phyloP scores from a whole-genome alignment of 495 filamentous ascomycete species.

The Penicillium crystallinum region DNA sequence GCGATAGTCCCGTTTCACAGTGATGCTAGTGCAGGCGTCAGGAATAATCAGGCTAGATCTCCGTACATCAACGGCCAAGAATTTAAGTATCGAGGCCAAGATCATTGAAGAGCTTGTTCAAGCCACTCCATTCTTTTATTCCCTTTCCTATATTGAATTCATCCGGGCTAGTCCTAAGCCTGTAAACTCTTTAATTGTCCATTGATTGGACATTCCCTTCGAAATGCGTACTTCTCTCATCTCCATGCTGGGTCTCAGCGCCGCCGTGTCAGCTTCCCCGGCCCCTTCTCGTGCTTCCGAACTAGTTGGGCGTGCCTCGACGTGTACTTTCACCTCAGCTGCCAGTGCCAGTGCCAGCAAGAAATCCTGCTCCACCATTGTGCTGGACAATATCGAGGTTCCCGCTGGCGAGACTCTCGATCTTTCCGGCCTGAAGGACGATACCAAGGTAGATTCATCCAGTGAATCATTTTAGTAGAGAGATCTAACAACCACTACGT shows the following conservation, averaged over 20 bases:
- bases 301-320: slow-evolving; percentile 26
- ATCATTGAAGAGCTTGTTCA: slow-evolving; percentile 1
- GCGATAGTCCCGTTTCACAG: neutral
- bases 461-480: neutral
- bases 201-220: slow-evolving; percentile 16
- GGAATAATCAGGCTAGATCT: neutral
- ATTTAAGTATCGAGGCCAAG: slow-evolving; percentile 6
- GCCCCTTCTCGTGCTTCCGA: slow-evolving; percentile 23
- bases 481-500: neutral
- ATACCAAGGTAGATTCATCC: slow-evolving; percentile 31
- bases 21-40: slow-evolving; percentile 1
- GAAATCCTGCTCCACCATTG: slow-evolving; percentile 47
- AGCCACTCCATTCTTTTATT: slow-evolving; percentile 2
- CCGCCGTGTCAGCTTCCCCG: slow-evolving; percentile 20
- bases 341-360: slow-evolving; percentile 39
- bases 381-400: slow-evolving; percentile 44
- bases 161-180: neutral
- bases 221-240: slow-evolving; percentile 16
- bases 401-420: slow-evolving; percentile 51
- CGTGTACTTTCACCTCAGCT: slow-evolving; percentile 48
- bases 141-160: neutral
- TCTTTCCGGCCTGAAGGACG: slow-evolving; percentile 40
- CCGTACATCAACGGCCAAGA: neutral
- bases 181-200: slow-evolving; percentile 9
- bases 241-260: slow-evolving; percentile 21